Percentiles rank a stretch among this genome's conserved stretches.
phyloP scores from a whole-genome alignment of 2,329 filamentous ascomycete genomes.

The Penicillium sp. region DNA sequence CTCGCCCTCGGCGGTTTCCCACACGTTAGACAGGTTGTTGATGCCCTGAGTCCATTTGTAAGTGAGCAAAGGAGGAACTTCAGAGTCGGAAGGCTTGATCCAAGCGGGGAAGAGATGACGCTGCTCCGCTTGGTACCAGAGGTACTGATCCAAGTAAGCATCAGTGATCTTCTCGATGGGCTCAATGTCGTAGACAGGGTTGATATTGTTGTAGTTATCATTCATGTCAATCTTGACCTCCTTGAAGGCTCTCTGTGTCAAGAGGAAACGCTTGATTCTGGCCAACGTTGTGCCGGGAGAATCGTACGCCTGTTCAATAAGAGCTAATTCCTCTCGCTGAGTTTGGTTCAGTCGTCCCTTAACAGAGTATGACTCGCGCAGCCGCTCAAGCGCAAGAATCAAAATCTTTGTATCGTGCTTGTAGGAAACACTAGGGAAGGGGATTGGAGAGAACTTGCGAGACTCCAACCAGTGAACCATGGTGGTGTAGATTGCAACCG shows the following conservation, averaged over 20 bases:
- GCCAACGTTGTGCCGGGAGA: constrained; percentile 94
- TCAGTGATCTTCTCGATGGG: constrained; percentile 99
- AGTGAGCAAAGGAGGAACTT: constrained; percentile 87
- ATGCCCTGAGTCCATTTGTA: constrained; percentile 99
- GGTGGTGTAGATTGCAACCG: constrained; percentile 97
- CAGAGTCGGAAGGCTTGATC: constrained; percentile 98
- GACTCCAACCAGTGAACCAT: constrained; percentile 99
- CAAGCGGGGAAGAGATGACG: constrained; percentile 94
- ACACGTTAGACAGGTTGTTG: constrained; percentile 94
- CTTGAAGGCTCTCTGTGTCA: constrained; percentile 97
- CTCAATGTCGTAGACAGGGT: constrained; percentile 97
- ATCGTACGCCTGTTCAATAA: constrained; percentile 98
- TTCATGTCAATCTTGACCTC: constrained; percentile 99
- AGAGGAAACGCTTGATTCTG: constrained; percentile 92
- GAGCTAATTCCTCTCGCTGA: constrained; percentile 90
- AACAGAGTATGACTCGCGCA: constrained; percentile 94
- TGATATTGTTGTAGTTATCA: constrained; percentile 98
- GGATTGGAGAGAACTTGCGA: constrained; percentile 96
- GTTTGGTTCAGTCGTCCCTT: constrained; percentile 97
- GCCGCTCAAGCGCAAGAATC: constrained; percentile 86
- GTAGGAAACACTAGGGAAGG: constrained; percentile 97
- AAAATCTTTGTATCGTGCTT: constrained; percentile 99
- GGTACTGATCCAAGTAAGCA: constrained; percentile 95
- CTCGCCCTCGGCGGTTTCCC: constrained; percentile 90
- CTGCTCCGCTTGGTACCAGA: constrained; percentile 99